Evolutionary conservation across 306 rosid genomes (phyloP), one percentile per base, ranked within the genome.

Genomic region (Carpinus fangiana): DNA sequence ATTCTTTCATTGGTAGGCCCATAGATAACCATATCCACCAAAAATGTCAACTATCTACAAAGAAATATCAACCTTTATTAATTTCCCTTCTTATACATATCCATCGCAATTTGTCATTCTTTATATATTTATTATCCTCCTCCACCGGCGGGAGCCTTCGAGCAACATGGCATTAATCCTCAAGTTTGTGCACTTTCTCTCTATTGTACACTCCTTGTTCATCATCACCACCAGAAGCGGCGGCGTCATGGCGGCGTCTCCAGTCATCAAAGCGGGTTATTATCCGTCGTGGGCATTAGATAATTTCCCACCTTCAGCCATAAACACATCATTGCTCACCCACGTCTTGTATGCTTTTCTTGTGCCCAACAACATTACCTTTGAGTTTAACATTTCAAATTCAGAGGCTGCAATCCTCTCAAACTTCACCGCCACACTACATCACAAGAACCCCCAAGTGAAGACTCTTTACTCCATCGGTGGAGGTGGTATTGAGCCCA

Each of bases 261-360:
- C 82, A 21, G 77, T n/a, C 14, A 86, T 91, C 46, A 93, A 90
- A 78, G 85, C 77, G 1, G 80, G 83, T 67, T 93, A 90, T 59
- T 93, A 88, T 75, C 86, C 90, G 18, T 72, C 86, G 6, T 20
- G 79, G 84, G 16, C 67, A 76, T n/a, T 82, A 12, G 43, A 5
- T 70, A 11, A 64, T 7, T 82, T 90, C 77, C 90, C 92, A 47
- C 84, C 94, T 53, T 89, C 96, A 5, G 74, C 90, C 76, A 86
- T 93, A 45, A 57, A 91, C 87, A 88, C 96, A 6, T 75, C 94
- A 50, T 84, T 82, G 51, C 84, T 89, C 84, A 93, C 96, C 9
- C 98, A 89, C 78, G 47, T 93, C 9, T 87, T 75, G 85, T 91
- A 83, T 52, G 87, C 96, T 8, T 93, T 91, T 69, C 76, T 89